Conservation (phyloP, 805 yeast species). For the Candida endomychidarum region DNA sequence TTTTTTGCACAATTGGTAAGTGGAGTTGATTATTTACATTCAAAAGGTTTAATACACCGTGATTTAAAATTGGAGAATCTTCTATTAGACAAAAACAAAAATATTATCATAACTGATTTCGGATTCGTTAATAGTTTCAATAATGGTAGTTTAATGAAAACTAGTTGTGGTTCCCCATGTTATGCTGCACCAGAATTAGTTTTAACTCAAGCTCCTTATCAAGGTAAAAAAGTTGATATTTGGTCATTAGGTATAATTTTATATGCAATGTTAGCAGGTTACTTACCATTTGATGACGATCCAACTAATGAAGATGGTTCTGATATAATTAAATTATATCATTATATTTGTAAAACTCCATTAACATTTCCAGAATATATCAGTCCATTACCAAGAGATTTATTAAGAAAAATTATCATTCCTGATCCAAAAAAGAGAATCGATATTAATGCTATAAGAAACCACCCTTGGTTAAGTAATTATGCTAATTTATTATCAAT, state of each 20-base stretch:
- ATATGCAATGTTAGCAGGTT: constrained; percentile 96
- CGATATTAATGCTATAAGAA: constrained; percentile 63
- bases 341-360: constrained; percentile 87
- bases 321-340: constrained; percentile 85
- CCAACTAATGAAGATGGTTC: constrained; percentile 95
- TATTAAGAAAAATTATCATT: constrained; percentile 78
- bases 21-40: constrained; percentile 88
- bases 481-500: constrained; percentile 80
- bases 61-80: constrained; percentile 76
- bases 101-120: constrained; percentile 84
- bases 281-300: constrained; percentile 96
- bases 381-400: constrained; percentile 86
- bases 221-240: constrained; percentile 90
- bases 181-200: constrained; percentile 98
- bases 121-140: constrained; percentile 91
- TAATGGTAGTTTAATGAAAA: constrained; percentile 76
- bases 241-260: constrained; percentile 97
- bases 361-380: constrained; percentile 94
- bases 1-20: constrained; percentile 90
- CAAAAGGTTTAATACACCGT: constrained; percentile 76
- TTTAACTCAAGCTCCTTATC: constrained; percentile 80
- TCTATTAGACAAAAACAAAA: constrained; percentile 79
- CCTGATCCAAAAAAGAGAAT: constrained; percentile 82
- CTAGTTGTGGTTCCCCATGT: constrained; percentile 97
- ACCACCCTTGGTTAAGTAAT: constrained; percentile 87